phyloP scores from a whole-genome alignment of 73 alveolate genomes.

The Blepharisma stoltei region DNA sequence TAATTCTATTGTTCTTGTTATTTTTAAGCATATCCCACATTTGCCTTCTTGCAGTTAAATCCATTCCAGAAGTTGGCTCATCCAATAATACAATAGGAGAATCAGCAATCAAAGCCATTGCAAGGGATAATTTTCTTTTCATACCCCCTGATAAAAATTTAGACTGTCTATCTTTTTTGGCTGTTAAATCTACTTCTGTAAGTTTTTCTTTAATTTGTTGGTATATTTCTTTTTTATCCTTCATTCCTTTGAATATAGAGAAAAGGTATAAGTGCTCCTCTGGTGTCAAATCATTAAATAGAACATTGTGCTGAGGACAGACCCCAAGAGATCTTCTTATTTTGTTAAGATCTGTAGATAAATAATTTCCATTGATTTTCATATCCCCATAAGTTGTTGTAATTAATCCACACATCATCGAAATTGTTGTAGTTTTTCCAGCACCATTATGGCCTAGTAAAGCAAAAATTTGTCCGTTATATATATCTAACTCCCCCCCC shows the following conservation, averaged over 20 bases:
- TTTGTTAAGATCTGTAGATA: conserved; percentile 59
- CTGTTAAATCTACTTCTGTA: conserved; percentile 77
- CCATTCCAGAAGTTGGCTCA: conserved; percentile 99
- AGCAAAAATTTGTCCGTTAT: conserved; percentile 89
- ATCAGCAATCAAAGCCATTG: conserved; percentile 94
- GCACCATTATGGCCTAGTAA: conserved; percentile 98
- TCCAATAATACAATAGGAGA: conserved; percentile 87
- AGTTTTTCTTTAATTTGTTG: conserved; percentile 68
- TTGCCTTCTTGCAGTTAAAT: conserved; percentile 87
- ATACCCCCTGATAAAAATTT: conserved; percentile 94
- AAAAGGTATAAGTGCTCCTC: conserved; percentile 77
- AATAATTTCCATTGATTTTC: conserved; percentile 53
- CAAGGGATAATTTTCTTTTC: conserved; percentile 92
- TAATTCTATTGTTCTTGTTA: conserved; percentile 75
- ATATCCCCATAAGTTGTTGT: conserved; percentile 67
- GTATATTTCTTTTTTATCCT: conserved; percentile 47
- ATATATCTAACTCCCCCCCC: no score
- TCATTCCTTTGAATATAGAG: conserved; percentile 84
- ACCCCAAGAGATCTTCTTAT: conserved; percentile 88
- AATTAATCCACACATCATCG: conserved; percentile 78
- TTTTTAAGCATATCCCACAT: conserved; percentile 95
- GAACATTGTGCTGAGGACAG: conserved; percentile 95
- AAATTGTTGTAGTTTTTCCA: conserved; percentile 92
- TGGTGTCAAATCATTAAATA: conserved; percentile 73
- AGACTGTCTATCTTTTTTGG: conserved; percentile 58